Base-by-base conservation (phyloP, 805 yeast genomes). In the Monosporozyma unispora region DNA sequence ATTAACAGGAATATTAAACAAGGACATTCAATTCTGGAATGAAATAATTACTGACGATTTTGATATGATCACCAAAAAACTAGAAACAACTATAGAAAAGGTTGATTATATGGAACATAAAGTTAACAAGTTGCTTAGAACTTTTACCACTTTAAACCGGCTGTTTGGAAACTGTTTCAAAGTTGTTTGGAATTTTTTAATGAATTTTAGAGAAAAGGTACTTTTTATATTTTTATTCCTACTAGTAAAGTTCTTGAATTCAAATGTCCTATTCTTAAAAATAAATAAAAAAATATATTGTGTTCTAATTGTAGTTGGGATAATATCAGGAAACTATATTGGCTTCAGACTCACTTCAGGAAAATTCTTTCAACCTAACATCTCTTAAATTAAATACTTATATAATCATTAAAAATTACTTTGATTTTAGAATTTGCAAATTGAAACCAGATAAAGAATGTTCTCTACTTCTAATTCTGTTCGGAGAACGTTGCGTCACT, bases 11-110 rank as follows among this genome's bases (percentile, higher is more conserved):
- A 22, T 47, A 2, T 10, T 60, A 11, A 46, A 41, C 6, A 48
- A 39, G n/a, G 58, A 60, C 35, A 37, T 57, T 9, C 39, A 45
- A 6, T n/a, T 44, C 7, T 57, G 61, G 63, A 54, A 52, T 45
- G 44, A 29, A 14, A 44, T 21, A 31, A 29, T 44, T 4, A 14
- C 22, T 21, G 46, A 44, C 14, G 31, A 44, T 29, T 31, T 44
- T 19, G 16, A 44, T 12, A 19, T 21, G 19, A 44, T 44, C n/a
- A 14, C 46, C 6, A 44, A 31, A 3, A 44, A 44, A 21, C 10
- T 44, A 21, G 46, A 44, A 19, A n/a, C 23, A 48, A 21, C 51
- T 19, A 29, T 38, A 40, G 29, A 31, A 12, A 39, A 46, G 39
- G n/a, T 41, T 27, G 22, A 45, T 40, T 28, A 41, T 5, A n/a